Conservation (phyloP, 495 filamentous ascomycete species). For the Penicillium desertorum region DNA sequence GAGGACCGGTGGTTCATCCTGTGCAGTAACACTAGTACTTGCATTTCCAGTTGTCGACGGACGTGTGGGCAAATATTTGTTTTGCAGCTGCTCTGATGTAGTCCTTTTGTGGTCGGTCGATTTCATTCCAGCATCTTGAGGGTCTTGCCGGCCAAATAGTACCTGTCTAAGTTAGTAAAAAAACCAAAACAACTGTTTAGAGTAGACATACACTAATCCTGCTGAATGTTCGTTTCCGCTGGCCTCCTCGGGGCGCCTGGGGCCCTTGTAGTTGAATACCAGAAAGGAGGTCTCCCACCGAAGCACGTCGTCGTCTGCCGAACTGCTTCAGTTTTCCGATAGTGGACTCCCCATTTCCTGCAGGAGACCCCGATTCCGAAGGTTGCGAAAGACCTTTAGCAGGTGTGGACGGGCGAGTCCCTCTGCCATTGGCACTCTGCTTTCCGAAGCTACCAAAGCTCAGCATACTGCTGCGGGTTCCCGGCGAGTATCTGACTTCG, state of each 20-base stretch:
- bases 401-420: slow-evolving; percentile 28
- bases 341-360: slow-evolving; percentile 21
- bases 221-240: slow-evolving; percentile 22
- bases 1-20: neutral
- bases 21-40: neutral
- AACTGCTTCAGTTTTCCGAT: slow-evolving; percentile 37
- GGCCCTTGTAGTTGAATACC: slow-evolving; percentile 25
- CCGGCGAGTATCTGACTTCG: slow-evolving; percentile 31
- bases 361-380: slow-evolving; percentile 10
- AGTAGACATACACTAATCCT: slow-evolving; percentile 24
- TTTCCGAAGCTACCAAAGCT: slow-evolving; percentile 31
- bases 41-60: slow-evolving; percentile 1
- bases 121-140: slow-evolving; percentile 8
- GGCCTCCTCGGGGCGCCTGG: slow-evolving; percentile 11
- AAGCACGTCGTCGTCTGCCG: slow-evolving; percentile 32
- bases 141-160: slow-evolving; percentile 24
- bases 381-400: slow-evolving; percentile 24
- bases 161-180: slow-evolving; percentile 16
- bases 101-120: neutral
- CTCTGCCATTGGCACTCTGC: slow-evolving; percentile 21
- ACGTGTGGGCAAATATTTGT: slow-evolving; percentile 9
- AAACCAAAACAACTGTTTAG: neutral
- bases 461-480: slow-evolving; percentile 29
- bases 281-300: slow-evolving; percentile 28
- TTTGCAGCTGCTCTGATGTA: neutral